Evolutionary conservation across 768 basidiomycete genomes (phyloP), one percentile per base, ranked within the genome.

Genomic region (Nevesoporus exiguus): DNA sequence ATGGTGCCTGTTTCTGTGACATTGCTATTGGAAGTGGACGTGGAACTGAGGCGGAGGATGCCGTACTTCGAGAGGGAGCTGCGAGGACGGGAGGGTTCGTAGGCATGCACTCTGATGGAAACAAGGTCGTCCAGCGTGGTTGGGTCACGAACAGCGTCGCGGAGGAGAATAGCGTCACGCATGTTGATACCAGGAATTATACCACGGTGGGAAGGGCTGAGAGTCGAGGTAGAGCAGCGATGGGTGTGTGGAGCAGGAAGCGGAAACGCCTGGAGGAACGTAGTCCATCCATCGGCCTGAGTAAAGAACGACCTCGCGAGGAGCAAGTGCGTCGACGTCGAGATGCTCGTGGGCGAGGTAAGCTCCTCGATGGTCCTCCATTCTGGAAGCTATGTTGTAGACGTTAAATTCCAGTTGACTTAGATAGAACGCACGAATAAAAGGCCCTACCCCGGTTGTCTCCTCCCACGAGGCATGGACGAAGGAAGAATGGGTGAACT

Each of bases 251-350:
- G 36, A n/a, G n/a, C 45, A 5, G 61, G 54, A 17, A 65, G 46
- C 7, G 45, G 1, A 11, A 58, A 66, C 0, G 58, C 64, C 21
- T 56, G 41, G 19, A 65, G 17, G 29, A 34, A 27, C 5, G 61
- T 56, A 17, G 10, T 13, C 56, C 58, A 63, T 19, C 54, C 56
- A 2, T 22, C 6, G 8, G 27, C 15, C 27, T 10, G 17, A 10
- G 45, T 45, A 27, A 33, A 49, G 29, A 51, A 43, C 2, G 58
- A 58, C 33, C 33, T 22, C 7, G 58, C 47, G 5, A 66, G n/a
- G 0, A 66, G 17, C 6, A 65, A n/a, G 50, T 65, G 61, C 1
- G 64, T 61, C 22, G 56, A 61, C 8, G 64, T 65, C 7, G 61
- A 65, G n/a, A 65, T 27, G 22, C 42, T 42, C 37, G 9, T 30